A percentile compares a stretch with the other conserved stretches of the same genome.
Conservation (phyloP, 1,139 yeast genomes). For the Zygoascus meyerae region DNA sequence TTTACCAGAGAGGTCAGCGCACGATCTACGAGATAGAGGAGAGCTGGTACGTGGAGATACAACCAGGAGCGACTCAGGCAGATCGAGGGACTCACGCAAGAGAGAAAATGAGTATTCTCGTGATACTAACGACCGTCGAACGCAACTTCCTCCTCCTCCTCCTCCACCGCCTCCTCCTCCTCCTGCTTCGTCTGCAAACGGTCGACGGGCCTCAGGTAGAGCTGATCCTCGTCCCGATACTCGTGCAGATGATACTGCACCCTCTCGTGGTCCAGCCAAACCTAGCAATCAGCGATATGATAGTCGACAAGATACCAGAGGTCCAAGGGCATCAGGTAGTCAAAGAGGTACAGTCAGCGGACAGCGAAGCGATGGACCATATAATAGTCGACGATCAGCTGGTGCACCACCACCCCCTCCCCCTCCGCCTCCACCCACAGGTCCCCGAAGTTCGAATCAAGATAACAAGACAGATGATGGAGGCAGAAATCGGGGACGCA, state of each 20-base stretch:
- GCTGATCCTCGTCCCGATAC: conserved; percentile 1
- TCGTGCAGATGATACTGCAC: not conserved
- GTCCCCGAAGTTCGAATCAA: conserved; percentile 1
- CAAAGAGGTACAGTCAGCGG: not conserved
- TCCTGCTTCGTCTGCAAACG: not conserved
- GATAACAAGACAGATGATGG: conserved; percentile 1
- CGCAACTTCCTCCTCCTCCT: conserved; percentile 9
- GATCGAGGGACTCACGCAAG: not conserved
- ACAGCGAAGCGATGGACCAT: not conserved
- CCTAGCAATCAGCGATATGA: conserved; percentile 2
- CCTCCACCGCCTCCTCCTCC: conserved; percentile 16
- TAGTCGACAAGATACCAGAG: not conserved
- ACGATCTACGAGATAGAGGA: conserved; percentile 14
- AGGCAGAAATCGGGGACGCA: not conserved
- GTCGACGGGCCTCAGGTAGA: not conserved
- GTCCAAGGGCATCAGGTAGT: not conserved
- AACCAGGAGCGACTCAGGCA: not conserved
- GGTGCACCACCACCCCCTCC: conserved; percentile 13
- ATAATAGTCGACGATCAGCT: no score
- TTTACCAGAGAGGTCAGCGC: no score
- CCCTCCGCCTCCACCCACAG: conserved; percentile 12
- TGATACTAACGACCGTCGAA: conserved; percentile 4
- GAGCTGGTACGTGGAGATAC: conserved; percentile 7
- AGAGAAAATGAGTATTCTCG: not conserved
- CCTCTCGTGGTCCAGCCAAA: not conserved